Base-by-base conservation (phyloP, 306 rosid species). In the Vicia sativa region DNA sequence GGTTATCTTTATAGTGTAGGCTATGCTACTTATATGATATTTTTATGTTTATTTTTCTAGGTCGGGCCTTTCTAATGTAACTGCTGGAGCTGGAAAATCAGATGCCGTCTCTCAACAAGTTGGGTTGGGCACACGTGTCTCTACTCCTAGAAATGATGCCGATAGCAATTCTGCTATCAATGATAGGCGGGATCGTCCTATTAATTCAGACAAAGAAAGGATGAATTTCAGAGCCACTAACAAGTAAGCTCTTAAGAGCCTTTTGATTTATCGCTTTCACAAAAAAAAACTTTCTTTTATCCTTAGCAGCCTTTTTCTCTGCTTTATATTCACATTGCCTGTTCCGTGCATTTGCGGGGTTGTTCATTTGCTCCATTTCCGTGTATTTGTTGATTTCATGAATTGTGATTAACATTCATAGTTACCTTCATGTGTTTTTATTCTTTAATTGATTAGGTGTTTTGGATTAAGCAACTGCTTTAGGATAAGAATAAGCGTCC, bases 181-280 rank as follows among this genome's bases (percentile, higher is more conserved):
- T 76, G 95, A 87, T 60, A 87, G 80, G 84, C 85, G 89, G 73
- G 97, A 91, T 45, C 91, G 82, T 73, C 80, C 85, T 71, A 77
- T 80, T 77, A 85, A 75, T 60, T 83, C 84, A 53, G 97, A 88
- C 67, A 91, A 88, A 84, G 97, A 91, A 78, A 88, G 87, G 85
- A 81, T 68, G 80, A 86, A 86, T 74, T 75, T 78, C 62, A 89
- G 89, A 85, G 81, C 84, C 35, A 74, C 78, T 66, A 88, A 83
- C 74, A 91, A 88, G 97, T 91, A 86, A 68, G 86, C 62, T 65
- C 26, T 71, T 3, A 13, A 25, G 25, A 43, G 16, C 63, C 62
- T 50, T 81, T 45, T 48, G 77, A 70, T 67, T 70, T 59, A 34
- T 46, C 65, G 52, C 35, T 42, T 68, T 62, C 7, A 10, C 37